A percentile compares a stretch with the other conserved stretches of the same genome.
These are phyloP conservation scores for Ceratobasidium papillatum DNA, from an alignment of 1,284 basidiomycete genomes.

Conservation along the genomic window DNA sequence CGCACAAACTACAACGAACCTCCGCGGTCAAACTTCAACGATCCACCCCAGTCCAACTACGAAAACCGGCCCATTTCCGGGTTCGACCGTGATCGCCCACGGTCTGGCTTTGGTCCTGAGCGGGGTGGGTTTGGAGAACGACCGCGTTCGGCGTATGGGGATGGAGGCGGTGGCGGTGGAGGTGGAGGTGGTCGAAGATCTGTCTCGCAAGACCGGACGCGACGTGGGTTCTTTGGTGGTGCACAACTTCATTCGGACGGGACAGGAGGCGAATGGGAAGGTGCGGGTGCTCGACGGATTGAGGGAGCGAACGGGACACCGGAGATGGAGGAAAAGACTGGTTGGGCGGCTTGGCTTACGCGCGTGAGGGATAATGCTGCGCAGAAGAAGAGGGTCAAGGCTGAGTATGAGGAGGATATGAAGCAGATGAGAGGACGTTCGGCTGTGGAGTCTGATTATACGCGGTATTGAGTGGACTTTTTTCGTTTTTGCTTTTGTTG, in stretches of 20 bases:
- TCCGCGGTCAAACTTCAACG: not conserved
- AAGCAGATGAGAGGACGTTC: constrained; percentile 35
- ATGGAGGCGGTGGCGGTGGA: not conserved
- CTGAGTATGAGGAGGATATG: constrained; percentile 41
- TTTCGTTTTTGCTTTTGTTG: not conserved
- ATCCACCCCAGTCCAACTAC: not conserved
- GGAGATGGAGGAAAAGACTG: constrained; percentile 23
- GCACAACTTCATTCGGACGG: not conserved
- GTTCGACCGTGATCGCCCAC: constrained; percentile 4
- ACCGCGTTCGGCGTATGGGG: constrained; percentile 27
- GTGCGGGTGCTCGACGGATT: constrained; percentile 17
- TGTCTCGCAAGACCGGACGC: not conserved
- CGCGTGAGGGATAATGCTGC: constrained; percentile 27
- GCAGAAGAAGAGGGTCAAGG: constrained; percentile 26
- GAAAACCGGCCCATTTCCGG: constrained; percentile 10
- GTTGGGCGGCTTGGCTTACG: constrained; percentile 5
- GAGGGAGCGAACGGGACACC: not conserved
- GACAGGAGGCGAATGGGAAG: constrained; percentile 23
- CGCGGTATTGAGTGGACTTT: constrained; percentile 5
- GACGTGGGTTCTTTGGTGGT: constrained; percentile 30
- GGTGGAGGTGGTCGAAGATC: not conserved
- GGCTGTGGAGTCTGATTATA: constrained; percentile 30
- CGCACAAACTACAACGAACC: constrained; percentile 1
- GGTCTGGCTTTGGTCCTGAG: not conserved
- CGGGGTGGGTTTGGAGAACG: constrained; percentile 17